These are phyloP conservation scores for Choiromyces venosus DNA, from an alignment of 495 filamentous ascomycete genomes.

Conservation along the genomic window DNA sequence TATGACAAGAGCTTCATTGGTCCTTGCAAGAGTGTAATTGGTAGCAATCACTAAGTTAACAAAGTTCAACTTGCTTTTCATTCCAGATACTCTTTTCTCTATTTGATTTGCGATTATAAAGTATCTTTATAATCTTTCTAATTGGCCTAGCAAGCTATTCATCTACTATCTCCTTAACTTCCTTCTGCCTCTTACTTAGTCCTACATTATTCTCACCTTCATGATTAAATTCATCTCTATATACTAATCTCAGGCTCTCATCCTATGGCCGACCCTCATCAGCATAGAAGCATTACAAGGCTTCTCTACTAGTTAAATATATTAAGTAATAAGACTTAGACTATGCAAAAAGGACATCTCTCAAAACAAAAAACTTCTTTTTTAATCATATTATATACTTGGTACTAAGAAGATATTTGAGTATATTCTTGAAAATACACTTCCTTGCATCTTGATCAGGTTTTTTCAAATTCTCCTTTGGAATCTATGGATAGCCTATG, in stretches of 20 bases:
- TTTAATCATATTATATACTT: slow-evolving; percentile 2
- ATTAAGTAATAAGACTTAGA: background rate
- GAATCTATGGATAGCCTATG: slow-evolving; percentile 8
- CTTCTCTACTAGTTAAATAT: too few relatives aligned
- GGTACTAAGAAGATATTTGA: background rate
- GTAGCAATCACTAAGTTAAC: too few relatives aligned
- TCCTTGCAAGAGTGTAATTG: too few relatives aligned
- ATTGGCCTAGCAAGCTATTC: too few relatives aligned
- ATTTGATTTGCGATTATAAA: too few relatives aligned
- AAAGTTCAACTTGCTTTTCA: too few relatives aligned
- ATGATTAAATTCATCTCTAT: background rate
- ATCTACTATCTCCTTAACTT: too few relatives aligned
- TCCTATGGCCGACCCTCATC: too few relatives aligned
- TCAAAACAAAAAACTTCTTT: background rate
- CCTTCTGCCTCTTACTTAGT: background rate
- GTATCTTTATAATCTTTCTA: too few relatives aligned
- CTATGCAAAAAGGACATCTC: slow-evolving; percentile 9
- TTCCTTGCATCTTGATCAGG: background rate
- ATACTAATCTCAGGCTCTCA: background rate
- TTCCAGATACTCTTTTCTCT: too few relatives aligned
- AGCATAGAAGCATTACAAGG: background rate
- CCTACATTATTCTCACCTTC: background rate
- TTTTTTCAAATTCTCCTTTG: background rate
- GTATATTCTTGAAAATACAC: slow-evolving; percentile 6
- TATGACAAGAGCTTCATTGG: too few relatives aligned